Evolutionary conservation across 176 grass and related monocot species (phyloP), one percentile per base, ranked within the genome.

Genomic region (Typha latifolia): DNA sequence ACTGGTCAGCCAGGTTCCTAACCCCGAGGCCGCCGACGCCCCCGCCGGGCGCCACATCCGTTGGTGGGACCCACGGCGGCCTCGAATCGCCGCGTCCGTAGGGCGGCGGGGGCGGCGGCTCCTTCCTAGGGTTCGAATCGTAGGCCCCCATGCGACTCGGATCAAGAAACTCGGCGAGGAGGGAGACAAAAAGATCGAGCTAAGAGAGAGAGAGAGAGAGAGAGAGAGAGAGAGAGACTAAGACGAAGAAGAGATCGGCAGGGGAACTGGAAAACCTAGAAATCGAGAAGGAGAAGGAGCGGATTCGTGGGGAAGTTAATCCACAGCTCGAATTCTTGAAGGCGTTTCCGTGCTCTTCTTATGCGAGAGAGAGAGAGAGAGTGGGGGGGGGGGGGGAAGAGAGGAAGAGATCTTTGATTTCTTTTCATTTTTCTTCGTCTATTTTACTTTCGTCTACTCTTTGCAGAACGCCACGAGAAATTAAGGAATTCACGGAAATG

Each of bases 51-150:
- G 16, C 53, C 18, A 6, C 53, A 16, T 22, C 47, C 1, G n/a
- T 0, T 3, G 68, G 50, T 11, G 71, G 66, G 50, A 56, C 32
- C 49, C 77, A 47, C 50, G 51, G 47, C 24, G 52, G 11, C 9
- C 37, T 43, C 37, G 37, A 43, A 43, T 9, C 37, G 37, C 37
- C 37, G 1, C 37, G 6, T 10, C 37, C 37, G 1, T 43, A 43
- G 37, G 37, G 37, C 37, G 37, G 37, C 63, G 78, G 50, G 9
- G 51, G 15, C 57, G 34, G 49, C 50, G 62, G 48, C 34, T 76
- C 79, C 63, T 71, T 77, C 62, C 47, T 34, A 14, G 32, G 74
- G 71, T 68, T 83, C 20, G 81, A 66, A 26, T 74, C 81, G 53
- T 62, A 73, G 47, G 74, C 63, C 49, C 81, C 73, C 80, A 82